These are phyloP conservation scores for Ochetophila trinervis DNA, from an alignment of 306 rosid genomes.

Conservation along the genomic window DNA sequence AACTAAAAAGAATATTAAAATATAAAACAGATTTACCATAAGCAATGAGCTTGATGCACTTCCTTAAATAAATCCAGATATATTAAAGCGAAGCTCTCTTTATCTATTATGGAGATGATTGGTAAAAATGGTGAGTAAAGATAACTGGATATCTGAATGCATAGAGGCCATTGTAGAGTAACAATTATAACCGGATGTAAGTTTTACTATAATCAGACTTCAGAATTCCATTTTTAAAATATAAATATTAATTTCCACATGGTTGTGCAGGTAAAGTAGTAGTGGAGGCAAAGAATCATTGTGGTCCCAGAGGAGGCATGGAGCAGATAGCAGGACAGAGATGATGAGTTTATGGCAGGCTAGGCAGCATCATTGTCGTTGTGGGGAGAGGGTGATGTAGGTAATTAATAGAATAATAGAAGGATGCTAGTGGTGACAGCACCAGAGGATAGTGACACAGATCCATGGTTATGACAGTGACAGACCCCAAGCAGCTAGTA, in stretches of 20 bases:
- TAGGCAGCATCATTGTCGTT: slow-evolving; percentile 1
- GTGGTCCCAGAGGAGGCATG: not conserved
- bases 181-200: not conserved
- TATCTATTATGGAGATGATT: too few relatives aligned
- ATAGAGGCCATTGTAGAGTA: too few relatives aligned
- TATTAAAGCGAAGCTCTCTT: too few relatives aligned
- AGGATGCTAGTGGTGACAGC: not conserved
- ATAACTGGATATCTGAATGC: too few relatives aligned
- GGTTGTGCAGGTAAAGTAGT: not conserved
- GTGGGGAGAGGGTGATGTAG: not conserved
- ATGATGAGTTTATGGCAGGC: slow-evolving; percentile 7
- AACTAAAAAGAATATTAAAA: too few relatives aligned
- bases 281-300: not conserved
- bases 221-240: too few relatives aligned
- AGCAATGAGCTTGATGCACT: not conserved
- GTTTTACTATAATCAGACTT: too few relatives aligned
- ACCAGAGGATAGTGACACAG: not conserved
- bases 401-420: not conserved
- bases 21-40: not conserved
- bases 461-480: not conserved
- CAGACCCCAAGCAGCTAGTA: not conserved
- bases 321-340: not conserved
- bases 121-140: too few relatives aligned
- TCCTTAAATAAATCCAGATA: not conserved
- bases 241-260: not conserved